These are phyloP conservation scores for Chrysosporium keratinophilum DNA, from an alignment of 2,329 filamentous ascomycete genomes.

Conservation along the genomic window DNA sequence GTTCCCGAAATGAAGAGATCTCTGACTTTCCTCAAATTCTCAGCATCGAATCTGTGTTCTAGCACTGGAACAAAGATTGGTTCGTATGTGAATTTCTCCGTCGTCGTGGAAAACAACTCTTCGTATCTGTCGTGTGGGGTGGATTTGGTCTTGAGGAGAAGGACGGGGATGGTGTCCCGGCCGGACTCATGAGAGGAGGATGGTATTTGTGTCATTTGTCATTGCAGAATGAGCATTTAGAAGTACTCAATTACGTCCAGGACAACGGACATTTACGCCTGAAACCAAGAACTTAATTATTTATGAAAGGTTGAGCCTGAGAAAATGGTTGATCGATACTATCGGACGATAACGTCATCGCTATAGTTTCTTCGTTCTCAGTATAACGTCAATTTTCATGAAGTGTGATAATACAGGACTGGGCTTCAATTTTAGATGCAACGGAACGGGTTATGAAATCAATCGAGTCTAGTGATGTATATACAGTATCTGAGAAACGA, in stretches of 20 bases:
- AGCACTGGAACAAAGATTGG: conserved; percentile 40
- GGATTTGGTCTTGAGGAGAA: conserved; percentile 42
- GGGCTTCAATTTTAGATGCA: background rate
- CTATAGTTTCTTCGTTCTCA: background rate
- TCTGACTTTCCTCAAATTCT: conserved; percentile 29
- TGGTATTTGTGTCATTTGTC: background rate
- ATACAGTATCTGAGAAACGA: conserved; percentile 27
- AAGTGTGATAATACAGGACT: too few relatives aligned
- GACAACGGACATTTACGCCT: background rate
- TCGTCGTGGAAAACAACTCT: conserved; percentile 32
- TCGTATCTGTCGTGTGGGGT: conserved; percentile 37
- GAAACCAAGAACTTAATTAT: background rate
- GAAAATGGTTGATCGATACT: background rate
- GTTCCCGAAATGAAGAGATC: conserved; percentile 28
- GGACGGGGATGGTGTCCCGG: conserved; percentile 26
- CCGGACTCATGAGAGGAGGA: background rate
- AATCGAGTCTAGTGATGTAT: conserved; percentile 30
- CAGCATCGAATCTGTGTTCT: conserved; percentile 33
- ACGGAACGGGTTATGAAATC: conserved; percentile 21
- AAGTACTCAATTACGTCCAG: background rate
- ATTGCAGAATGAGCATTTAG: background rate
- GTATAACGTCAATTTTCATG: background rate
- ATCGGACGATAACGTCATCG: background rate
- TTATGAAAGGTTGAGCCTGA: background rate
- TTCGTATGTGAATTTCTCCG: conserved; percentile 20